Percentiles rank a stretch among this genome's conserved stretches.
Evolutionary conservation across 108 stramenopile genomes (phyloP).

Genomic region (Fistulifera solaris): DNA sequence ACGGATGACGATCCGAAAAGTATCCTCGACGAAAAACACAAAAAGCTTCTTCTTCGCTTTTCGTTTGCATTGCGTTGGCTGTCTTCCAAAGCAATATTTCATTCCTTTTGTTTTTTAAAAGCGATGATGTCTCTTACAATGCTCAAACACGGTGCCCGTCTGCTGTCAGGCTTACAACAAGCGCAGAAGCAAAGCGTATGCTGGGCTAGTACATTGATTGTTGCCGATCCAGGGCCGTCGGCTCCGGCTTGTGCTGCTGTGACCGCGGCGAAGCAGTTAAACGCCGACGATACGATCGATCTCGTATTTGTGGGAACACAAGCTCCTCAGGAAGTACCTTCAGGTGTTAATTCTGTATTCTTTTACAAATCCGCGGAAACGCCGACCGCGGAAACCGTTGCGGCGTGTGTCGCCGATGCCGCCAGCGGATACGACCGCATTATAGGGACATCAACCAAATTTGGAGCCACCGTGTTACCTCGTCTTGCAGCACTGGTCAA

Average conservation of each 20-base stretch:
- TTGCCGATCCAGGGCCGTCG: constrained; percentile 48
- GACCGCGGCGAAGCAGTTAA: constrained; percentile 53
- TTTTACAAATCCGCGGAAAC: constrained; percentile 4
- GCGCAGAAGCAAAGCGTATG: neutral
- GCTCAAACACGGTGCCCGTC: neutral
- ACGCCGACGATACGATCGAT: constrained; percentile 33
- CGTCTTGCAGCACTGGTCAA: constrained; percentile 91
- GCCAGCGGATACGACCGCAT: constrained; percentile 62
- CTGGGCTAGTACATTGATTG: constrained; percentile 56
- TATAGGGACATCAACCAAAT: constrained; percentile 73
- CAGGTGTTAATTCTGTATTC: constrained; percentile 27
- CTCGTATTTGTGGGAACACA: constrained; percentile 47
- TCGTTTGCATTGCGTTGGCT: too few species aligned
- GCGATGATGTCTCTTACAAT: neutral
- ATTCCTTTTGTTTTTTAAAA: neutral
- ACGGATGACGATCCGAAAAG: too few species aligned
- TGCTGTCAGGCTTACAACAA: neutral
- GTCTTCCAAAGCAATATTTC: too few species aligned
- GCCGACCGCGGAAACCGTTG: constrained; percentile 48
- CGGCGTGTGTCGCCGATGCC: constrained; percentile 34
- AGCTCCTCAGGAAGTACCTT: constrained; percentile 40
- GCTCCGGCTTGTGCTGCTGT: constrained; percentile 33
- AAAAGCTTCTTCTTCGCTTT: too few species aligned
- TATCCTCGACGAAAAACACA: too few species aligned
- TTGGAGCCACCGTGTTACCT: constrained; percentile 89